Evolutionary conservation across 2,329 filamentous ascomycete genomes (phyloP), one percentile per base, ranked within the genome.

Genomic region (Chrysoporthe puriensis): DNA sequence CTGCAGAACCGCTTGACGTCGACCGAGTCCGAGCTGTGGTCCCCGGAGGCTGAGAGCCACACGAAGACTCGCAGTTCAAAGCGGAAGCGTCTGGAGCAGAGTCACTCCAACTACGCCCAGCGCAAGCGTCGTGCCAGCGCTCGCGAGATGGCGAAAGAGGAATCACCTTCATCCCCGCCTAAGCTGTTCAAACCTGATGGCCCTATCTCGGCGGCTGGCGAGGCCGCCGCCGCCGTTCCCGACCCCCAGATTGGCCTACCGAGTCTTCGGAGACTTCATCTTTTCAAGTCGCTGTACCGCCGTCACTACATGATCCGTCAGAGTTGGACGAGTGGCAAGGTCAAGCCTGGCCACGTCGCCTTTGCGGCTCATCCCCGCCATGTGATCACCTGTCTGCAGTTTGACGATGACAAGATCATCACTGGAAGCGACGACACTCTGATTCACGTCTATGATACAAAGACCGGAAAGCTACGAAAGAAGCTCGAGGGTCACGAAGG

Each of bases 391-490:
- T 99, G 96, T 76, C 85, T 99, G 64, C 94, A 99, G 77, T 99
- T 99, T 74, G 96, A 99, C 75, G 92, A 94, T 61, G 94, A 99
- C 83, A 98, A 98, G 80, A 97, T 99, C 72, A 86, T 99, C 72
- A 99, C 96, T 1, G 96, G 96, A 36, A 98, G 95, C 75, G 96
- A 99, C 77, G 96, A 99, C 76, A 97, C 94, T 4, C 90, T 97
- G 70, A 99, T 99, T 74, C 94, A 99, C 74, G 94, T 99, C 43
- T 99, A 98, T 78, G 94, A 98, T 76, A 98, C 96, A 14, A 96
- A 96, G 80, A 97, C 94, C 0, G 96, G 96, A 68, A 91, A 91
- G 71, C 81, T 97, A 46, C 88, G 92, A 60, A 93, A 89, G 75
- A 93, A 91, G 71, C 87, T 99, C 2, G 91, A 94, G 74, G 96